Conservation (phyloP, 2,329 filamentous ascomycete genomes). For the Colletotrichum siamense region DNA sequence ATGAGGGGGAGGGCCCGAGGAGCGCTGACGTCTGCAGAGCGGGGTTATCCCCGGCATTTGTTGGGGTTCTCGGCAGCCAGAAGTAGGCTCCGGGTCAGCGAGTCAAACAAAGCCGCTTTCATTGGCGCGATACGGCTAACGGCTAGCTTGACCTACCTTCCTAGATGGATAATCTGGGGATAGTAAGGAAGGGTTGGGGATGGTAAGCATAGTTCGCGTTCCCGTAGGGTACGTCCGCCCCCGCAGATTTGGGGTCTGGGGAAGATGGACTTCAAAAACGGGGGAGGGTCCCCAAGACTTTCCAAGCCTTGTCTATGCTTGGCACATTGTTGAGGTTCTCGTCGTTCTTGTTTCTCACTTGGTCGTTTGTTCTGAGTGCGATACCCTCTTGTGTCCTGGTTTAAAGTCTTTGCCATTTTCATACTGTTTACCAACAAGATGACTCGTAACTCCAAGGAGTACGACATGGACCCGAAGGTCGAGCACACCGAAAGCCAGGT, state of each 20-base stretch:
- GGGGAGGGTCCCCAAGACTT: slow-evolving; percentile 4
- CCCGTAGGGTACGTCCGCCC: background rate
- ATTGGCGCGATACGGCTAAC: slow-evolving; percentile 16
- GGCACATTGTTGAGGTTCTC: background rate
- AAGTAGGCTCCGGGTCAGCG: slow-evolving; percentile 4
- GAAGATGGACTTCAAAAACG: slow-evolving; percentile 17
- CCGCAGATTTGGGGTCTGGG: slow-evolving; percentile 8
- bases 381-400: background rate
- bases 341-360: background rate
- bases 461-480: slow-evolving; percentile 22
- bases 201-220: background rate
- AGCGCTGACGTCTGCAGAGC: background rate
- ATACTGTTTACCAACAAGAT: background rate
- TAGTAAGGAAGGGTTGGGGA: background rate
- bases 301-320: slow-evolving; percentile 4
- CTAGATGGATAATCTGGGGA: slow-evolving; percentile 2
- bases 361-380: background rate
- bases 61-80: background rate
- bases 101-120: background rate
- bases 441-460: background rate
- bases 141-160: background rate
- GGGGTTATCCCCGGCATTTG: background rate
- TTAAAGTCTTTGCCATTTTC: background rate
- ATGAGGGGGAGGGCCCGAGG: background rate
- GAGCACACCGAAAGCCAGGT: slow-evolving; percentile 25